Base-by-base conservation (phyloP, 495 filamentous ascomycete genomes). In the Tricharina praecox region DNA sequence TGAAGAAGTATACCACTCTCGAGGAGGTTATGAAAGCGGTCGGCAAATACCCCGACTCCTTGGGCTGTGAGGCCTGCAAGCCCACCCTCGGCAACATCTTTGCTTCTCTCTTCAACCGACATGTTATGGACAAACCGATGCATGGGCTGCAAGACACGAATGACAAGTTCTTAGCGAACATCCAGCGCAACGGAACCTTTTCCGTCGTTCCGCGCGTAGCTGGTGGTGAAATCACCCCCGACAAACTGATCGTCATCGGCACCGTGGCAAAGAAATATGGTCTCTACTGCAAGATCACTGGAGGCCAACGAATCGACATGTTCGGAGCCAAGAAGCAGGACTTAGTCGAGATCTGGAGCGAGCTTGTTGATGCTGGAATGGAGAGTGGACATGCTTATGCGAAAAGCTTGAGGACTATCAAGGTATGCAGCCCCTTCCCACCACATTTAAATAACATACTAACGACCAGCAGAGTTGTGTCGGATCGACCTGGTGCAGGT, bases 381-480 rank as follows among this genome's bases (percentile, higher is more conserved):
- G 88, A 96, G 63, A 85, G 78, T 60, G 88, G 88, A 0, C 85
- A 96, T 59, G 88, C 85, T 1, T 96, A 96, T 60, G 88, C 85
- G 23, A 96, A 96, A 66, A 80, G 82, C 18, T 66, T 96, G 45
- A 73, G 88, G 36, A 93, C 88, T 7, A 81, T 96, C 53, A 96
- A 94, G 63, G 70, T 68, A 35, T 23, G 60, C 51, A 11, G 19
- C n/a, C 15, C 24, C 9, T 24, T 50, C 15, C 52, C 32, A 1
- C 7, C n/a, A n/a, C n/a, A n/a, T n/a, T n/a, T n/a, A n/a, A n/a
- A n/a, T n/a, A n/a, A n/a, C n/a, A n/a, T n/a, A n/a, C n/a, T 13
- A 32, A 7, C 28, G 15, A 32, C 34, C 16, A 7, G 7, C 30
- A 70, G 73, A 83, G 80, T 54, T 96, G 88, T 56, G 88, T 96